phyloP scores from a whole-genome alignment of 2,329 filamentous ascomycete genomes.

The Pseudopithomyces maydicus region DNA sequence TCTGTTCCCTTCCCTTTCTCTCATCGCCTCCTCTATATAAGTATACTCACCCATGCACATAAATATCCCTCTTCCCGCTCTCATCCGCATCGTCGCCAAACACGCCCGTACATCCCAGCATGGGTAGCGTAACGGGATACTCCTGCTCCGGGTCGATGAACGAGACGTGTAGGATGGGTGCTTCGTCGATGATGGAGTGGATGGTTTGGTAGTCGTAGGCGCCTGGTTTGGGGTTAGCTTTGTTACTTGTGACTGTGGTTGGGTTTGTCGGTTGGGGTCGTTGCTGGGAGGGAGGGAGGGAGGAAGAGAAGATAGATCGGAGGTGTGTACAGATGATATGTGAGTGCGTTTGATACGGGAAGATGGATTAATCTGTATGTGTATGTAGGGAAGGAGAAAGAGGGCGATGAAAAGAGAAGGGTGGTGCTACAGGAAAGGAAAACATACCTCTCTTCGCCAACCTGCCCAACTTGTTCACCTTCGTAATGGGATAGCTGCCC shows the following conservation, averaged over 20 bases:
- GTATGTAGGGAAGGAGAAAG: no score
- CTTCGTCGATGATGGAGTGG: slow-evolving; percentile 37
- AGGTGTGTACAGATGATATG: no score
- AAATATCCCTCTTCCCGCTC: slow-evolving; percentile 28
- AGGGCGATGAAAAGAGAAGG: neutral
- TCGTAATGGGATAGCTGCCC: slow-evolving; percentile 29
- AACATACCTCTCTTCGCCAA: slow-evolving; percentile 32
- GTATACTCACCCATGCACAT: slow-evolving; percentile 41
- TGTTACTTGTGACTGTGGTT: no score
- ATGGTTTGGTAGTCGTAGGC: slow-evolving; percentile 43
- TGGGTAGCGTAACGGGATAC: slow-evolving; percentile 57
- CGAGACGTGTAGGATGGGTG: slow-evolving; percentile 42
- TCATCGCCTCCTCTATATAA: neutral
- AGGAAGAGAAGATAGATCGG: neutral
- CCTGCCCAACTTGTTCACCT: slow-evolving; percentile 34
- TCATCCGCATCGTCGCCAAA: slow-evolving; percentile 61
- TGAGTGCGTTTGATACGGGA: no score
- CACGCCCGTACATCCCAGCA: slow-evolving; percentile 46
- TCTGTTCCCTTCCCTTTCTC: neutral
- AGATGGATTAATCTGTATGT: no score
- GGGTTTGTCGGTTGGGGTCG: no score
- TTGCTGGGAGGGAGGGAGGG: neutral
- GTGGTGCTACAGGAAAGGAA: neutral
- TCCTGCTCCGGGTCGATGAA: slow-evolving; percentile 50
- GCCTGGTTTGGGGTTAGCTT: slow-evolving; percentile 17